A percentile compares a stretch with the other conserved stretches of the same genome.
These are phyloP conservation scores for Bruguiera sexangula DNA, from an alignment of 345 rosid genomes.

Conservation along the genomic window DNA sequence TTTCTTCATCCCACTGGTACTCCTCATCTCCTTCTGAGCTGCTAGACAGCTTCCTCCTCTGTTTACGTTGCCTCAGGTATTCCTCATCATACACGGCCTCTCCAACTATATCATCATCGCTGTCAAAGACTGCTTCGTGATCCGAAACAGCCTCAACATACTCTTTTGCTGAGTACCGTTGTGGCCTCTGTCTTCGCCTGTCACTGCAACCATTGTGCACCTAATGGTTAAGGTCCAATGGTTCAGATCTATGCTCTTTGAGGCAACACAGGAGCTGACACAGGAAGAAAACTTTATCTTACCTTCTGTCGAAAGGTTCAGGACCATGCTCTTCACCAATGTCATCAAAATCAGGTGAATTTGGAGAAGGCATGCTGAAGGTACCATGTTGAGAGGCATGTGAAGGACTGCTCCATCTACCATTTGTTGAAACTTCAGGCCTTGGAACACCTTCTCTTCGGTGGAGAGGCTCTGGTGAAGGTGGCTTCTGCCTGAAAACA, in stretches of 20 bases:
- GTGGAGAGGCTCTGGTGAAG: slow-evolving; percentile 69
- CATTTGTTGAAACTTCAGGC: slow-evolving; percentile 72
- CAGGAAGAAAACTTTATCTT: slow-evolving; percentile 14
- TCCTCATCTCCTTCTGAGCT: slow-evolving; percentile 99
- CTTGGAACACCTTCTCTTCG: slow-evolving; percentile 59
- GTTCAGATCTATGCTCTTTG: not conserved
- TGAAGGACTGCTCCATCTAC: slow-evolving; percentile 53
- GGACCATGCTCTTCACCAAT: slow-evolving; percentile 49
- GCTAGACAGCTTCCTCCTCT: slow-evolving; percentile 64
- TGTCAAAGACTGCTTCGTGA: slow-evolving; percentile 73
- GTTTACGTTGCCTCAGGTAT: slow-evolving; percentile 84
- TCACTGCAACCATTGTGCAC: slow-evolving; percentile 39
- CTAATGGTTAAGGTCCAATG: slow-evolving; percentile 11
- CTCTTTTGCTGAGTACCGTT: slow-evolving; percentile 72
- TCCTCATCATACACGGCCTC: slow-evolving; percentile 99
- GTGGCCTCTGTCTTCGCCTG: slow-evolving; percentile 82
- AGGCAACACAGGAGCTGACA: slow-evolving; percentile 5
- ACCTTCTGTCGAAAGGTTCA: slow-evolving; percentile 75
- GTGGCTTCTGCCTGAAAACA: slow-evolving; percentile 57
- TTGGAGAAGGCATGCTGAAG: slow-evolving; percentile 50
- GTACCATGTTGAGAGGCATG: slow-evolving; percentile 38
- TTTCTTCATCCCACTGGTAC: slow-evolving; percentile 83
- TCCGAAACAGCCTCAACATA: slow-evolving; percentile 86
- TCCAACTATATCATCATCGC: slow-evolving; percentile 98
- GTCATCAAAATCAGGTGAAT: slow-evolving; percentile 68